These are phyloP conservation scores for Lentinula novae-zelandiae DNA, from an alignment of 1,284 basidiomycete species.

Conservation along the genomic window DNA sequence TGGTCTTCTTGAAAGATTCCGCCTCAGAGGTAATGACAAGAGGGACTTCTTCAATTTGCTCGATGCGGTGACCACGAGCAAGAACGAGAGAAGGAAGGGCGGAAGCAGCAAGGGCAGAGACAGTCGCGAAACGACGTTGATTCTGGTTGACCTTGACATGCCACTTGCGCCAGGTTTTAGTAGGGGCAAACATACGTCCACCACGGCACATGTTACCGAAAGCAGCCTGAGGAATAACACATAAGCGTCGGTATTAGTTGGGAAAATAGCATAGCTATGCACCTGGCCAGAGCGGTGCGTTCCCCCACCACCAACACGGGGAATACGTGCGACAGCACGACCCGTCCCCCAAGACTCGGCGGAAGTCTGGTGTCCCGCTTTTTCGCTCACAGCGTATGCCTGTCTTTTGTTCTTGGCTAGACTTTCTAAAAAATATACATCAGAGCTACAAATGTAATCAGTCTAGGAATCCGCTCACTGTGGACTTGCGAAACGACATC, in stretches of 20 bases:
- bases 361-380: constrained; percentile 98
- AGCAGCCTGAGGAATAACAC: constrained; percentile 64
- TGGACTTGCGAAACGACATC: constrained; percentile 98
- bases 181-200: constrained; percentile 99
- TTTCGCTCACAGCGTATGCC: constrained; percentile 95
- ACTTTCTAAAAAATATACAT: constrained; percentile 65
- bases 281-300: constrained; percentile 98
- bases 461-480: constrained; percentile 65
- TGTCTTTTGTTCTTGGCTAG: constrained; percentile 99
- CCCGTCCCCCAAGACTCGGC: constrained; percentile 99
- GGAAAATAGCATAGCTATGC: constrained; percentile 19
- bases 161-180: constrained; percentile 99
- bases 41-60: constrained; percentile 96
- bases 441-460: neutral
- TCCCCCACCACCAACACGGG: constrained; percentile 99
- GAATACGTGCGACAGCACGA: constrained; percentile 99
- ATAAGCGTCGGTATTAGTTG: neutral
- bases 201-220: constrained; percentile 99
- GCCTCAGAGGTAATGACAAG: constrained; percentile 81
- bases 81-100: constrained; percentile 98
- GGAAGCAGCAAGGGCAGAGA: constrained; percentile 97
- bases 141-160: constrained; percentile 99
- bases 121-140: constrained; percentile 97
- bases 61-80: constrained; percentile 98
- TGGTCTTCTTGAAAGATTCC: constrained; percentile 95